These are phyloP conservation scores for Leishmania martiniquensis DNA, from an alignment of 208 protist species.

Conservation along the genomic window DNA sequence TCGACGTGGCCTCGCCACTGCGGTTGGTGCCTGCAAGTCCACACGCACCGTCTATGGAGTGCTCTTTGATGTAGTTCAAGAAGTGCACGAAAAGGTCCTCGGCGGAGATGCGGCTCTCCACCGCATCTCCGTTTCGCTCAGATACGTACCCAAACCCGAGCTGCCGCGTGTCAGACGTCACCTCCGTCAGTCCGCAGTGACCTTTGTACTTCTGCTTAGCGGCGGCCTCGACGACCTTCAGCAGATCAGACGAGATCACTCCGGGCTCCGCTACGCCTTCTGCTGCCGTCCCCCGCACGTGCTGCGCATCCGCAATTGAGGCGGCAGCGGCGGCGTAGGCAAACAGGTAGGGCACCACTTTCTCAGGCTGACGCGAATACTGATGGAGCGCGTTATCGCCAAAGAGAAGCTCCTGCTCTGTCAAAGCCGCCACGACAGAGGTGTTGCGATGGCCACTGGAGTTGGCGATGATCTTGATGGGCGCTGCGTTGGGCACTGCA, in stretches of 20 bases:
- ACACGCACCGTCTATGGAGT: constrained; percentile 78
- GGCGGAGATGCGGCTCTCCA: constrained; percentile 54
- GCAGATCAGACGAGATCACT: constrained; percentile 35
- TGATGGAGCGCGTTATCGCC: constrained; percentile 72
- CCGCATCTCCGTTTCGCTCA: constrained; percentile 32
- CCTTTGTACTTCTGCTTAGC: constrained; percentile 53
- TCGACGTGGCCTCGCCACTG: constrained; percentile 5
- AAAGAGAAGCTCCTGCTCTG: constrained; percentile 81
- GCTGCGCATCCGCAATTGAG: constrained; percentile 32
- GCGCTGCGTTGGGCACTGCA: constrained; percentile 18
- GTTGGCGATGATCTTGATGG: constrained; percentile 76
- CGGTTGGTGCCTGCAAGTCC: constrained; percentile 36
- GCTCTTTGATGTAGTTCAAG: constrained; percentile 86
- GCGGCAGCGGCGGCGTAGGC: constrained; percentile 64
- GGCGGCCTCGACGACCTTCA: constrained; percentile 48
- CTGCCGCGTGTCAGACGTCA: constrained; percentile 20
- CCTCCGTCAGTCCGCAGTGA: constrained; percentile 53
- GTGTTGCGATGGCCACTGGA: constrained; percentile 82
- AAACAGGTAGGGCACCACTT: constrained; percentile 85
- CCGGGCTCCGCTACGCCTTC: constrained; percentile 1
- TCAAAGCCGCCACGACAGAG: constrained; percentile 62
- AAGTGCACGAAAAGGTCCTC: constrained; percentile 81
- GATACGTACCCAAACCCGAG: constrained; percentile 58
- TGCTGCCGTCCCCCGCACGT: constrained; percentile 1
- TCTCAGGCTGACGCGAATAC: constrained; percentile 71